Evolutionary conservation across 345 rosid genomes (phyloP), one percentile per base, ranked within the genome.

Genomic region (Euclidium syriacum): DNA sequence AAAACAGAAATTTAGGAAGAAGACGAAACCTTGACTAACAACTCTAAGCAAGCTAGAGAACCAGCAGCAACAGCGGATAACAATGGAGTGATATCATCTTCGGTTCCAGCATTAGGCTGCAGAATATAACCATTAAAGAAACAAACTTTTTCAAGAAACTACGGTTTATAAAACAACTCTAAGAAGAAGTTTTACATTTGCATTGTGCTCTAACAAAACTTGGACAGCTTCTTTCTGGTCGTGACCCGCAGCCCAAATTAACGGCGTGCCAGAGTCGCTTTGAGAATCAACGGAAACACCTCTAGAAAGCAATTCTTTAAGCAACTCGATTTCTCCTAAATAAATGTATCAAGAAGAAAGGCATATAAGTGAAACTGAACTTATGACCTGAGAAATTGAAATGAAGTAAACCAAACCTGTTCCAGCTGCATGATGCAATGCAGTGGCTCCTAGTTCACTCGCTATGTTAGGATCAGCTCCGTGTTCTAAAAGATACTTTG

Each of bases 231-330:
- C 94, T 17, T 53, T 79, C 55, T 92, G 91, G 32, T 70, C 86
- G 56, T 92, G 96, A 26, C 95, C 96, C 65, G 96, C 96, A 68
- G 96, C 96, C 96, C 96, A 91, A 32, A 91, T 65, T 52, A 91
- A 72, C 25, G 98, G 96, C 18, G 95, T 84, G 42, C 94, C 98
- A 65, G 95, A 75, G 76, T 92, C 94, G 71, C 98, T 87, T 74
- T 85, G 75, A 11, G 87, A 87, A 52, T 90, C 84, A 71, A 87
- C 80, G n/a, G 81, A 74, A 58, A 74, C 83, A 62, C 78, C 88
- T 79, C 76, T 81, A 1, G 95, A 75, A 52, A 90, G 86, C 63
- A 90, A 42, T 62, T 78, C 77, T 56, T 63, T 75, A 7, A 87
- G 70, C 81, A 89, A 77, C 75, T 81, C 91, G 44, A 82, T 75